Base-by-base conservation (phyloP, 2,329 filamentous ascomycete genomes). In the Exophiala sp. region DNA sequence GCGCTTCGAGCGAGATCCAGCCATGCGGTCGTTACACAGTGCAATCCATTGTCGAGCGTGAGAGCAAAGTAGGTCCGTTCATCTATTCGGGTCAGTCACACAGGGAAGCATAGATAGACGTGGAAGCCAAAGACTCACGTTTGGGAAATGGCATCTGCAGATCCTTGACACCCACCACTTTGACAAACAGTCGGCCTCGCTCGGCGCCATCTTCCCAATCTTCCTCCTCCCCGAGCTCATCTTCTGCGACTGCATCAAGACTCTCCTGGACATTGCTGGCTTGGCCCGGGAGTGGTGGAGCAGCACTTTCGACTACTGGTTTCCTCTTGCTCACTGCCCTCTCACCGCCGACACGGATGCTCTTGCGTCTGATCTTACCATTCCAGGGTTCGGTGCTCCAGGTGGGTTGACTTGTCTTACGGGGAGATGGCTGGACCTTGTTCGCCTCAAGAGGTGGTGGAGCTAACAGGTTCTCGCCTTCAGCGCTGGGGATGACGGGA, bases 371-470 rank as follows among this genome's bases (percentile, higher is more conserved):
- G 38, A 76, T 69, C 68, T 89, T 86, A 52, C 84, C 81, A 69
- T 95, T 95, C 93, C 93, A 98, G 13, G 93, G 93, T 70, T 97
- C 93, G 3, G 95, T 93, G 11, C 88, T 93, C 86, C 93, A 95
- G 1, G 89, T 94, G 66, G 94, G 87, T 27, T 88, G 87, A 40
- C 88, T 89, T 3, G 81, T 75, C 62, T 88, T 82, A 64, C 94
- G 87, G 23, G 88, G 82, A 4, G 85, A 88, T 3, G 62, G 50
- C 13, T 63, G 58, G 1, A 64, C 63, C 24, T 57, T 58, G 24
- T 60, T 64, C 24, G 59, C 60, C 43, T 57, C 63, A 23, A 60
- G 59, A 2, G 46, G 27, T 7, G 50, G 40, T 14, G 43, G 73
- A 68, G 58, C 70, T 11, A 50, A 27, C 14, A 46, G 23, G 30